Conservation (phyloP, 1,284 basidiomycete genomes). For the Phenoliferia sp. region DNA sequence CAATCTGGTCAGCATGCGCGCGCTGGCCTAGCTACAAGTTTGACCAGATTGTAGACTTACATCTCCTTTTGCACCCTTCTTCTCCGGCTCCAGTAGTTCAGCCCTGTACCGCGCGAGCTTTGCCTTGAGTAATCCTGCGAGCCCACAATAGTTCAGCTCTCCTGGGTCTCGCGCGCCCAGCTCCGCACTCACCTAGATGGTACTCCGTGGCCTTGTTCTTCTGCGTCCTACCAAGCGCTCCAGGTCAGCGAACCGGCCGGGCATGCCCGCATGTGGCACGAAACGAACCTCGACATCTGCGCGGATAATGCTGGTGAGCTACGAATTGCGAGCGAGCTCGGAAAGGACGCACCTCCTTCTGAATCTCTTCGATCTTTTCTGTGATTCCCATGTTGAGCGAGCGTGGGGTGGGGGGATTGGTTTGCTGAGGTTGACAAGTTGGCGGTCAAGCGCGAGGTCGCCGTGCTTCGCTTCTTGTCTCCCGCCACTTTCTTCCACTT, state of each 20-base stretch:
- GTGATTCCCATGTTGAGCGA: conserved; percentile 21
- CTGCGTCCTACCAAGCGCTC: conserved; percentile 40
- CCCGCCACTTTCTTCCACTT: no score
- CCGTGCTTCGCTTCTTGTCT: no score
- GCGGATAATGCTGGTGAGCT: background rate
- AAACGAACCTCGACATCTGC: background rate
- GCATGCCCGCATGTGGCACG: background rate
- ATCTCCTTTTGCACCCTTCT: conserved; percentile 76
- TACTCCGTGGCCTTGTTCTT: conserved; percentile 55
- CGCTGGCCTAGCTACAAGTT: background rate
- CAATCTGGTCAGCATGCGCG: background rate
- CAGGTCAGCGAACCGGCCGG: background rate
- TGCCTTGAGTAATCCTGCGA: conserved; percentile 77
- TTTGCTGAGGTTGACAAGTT: background rate
- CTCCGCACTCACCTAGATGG: conserved; percentile 57
- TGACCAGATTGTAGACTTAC: background rate
- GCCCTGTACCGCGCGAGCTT: conserved; percentile 62
- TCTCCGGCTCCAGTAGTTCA: conserved; percentile 37
- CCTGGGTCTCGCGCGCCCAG: background rate
- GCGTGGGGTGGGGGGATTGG: no score
- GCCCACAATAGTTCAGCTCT: conserved; percentile 45
- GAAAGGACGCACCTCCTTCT: conserved; percentile 33
- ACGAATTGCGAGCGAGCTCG: background rate
- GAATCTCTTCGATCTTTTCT: conserved; percentile 32
- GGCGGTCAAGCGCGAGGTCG: no score